These are phyloP conservation scores for Adiantum capillusveneris DNA, from an alignment of 75 land plant species.

Conservation along the genomic window DNA sequence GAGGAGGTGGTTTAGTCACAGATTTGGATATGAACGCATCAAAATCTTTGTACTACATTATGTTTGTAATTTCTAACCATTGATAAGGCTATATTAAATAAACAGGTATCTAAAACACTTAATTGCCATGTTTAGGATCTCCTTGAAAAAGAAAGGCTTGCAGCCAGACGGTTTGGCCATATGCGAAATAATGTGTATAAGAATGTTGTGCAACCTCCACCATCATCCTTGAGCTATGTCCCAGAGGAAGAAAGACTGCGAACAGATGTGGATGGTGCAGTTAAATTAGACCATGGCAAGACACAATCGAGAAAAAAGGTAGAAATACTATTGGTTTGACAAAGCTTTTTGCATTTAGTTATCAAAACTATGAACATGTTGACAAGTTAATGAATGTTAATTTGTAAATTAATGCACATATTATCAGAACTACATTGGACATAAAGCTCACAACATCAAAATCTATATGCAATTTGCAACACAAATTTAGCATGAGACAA, in stretches of 20 bases:
- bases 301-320: slow-evolving; percentile 5
- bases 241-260: not conserved
- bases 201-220: slow-evolving; percentile 9
- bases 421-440: too few relatives aligned
- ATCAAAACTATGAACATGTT: too few relatives aligned
- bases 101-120: not conserved
- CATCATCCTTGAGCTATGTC: not conserved
- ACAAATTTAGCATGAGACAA: too few relatives aligned
- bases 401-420: too few relatives aligned
- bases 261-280: not conserved
- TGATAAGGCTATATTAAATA: not conserved
- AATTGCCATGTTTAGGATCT: slow-evolving; percentile 10
- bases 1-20: too few relatives aligned
- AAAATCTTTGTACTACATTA: too few relatives aligned
- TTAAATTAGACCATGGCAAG: not conserved
- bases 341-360: too few relatives aligned
- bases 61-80: not conserved
- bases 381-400: too few relatives aligned
- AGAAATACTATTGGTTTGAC: too few relatives aligned
- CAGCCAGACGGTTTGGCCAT: slow-evolving; percentile 11
- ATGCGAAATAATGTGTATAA: slow-evolving; percentile 10
- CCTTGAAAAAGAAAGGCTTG: slow-evolving; percentile 20
- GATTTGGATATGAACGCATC: too few relatives aligned
- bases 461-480: too few relatives aligned
- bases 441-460: too few relatives aligned